phyloP scores from a whole-genome alignment of 345 rosid genomes.

The Eucalyptus viminalis region DNA sequence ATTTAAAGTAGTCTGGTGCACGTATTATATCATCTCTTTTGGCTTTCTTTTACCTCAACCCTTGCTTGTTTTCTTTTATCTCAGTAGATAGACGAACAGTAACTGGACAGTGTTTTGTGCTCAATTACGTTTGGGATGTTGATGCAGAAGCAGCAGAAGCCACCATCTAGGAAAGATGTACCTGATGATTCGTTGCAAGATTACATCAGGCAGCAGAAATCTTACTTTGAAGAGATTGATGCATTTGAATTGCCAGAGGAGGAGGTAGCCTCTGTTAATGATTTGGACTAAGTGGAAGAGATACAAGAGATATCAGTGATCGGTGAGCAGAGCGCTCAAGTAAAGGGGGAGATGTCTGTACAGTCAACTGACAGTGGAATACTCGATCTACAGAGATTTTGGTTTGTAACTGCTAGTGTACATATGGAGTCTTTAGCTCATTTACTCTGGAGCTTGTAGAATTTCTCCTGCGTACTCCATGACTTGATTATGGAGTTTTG shows the following conservation, averaged over 20 bases:
- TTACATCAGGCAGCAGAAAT: conserved; percentile 45
- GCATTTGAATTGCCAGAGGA: conserved; percentile 61
- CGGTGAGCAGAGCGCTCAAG: neutral
- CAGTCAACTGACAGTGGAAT: neutral
- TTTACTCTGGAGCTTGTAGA: neutral
- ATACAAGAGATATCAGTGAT: neutral
- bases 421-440: neutral
- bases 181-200: conserved; percentile 13
- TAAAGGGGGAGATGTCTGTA: neutral
- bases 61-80: neutral
- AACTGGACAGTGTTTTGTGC: neutral
- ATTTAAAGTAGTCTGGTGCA: neutral
- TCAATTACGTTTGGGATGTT: neutral
- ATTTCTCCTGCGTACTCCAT: neutral
- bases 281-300: conserved; percentile 21
- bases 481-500: neutral
- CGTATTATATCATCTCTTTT: neutral
- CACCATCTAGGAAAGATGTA: neutral
- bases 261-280: conserved; percentile 38
- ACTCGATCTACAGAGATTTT: neutral
- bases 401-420: neutral
- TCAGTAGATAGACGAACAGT: neutral
- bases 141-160: conserved; percentile 25
- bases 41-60: neutral
- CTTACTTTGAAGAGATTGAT: conserved; percentile 71